A percentile compares a stretch with the other conserved stretches of the same genome.
phyloP scores from a whole-genome alignment of 768 basidiomycete genomes.

The Pilatotrama ljubarskyi region DNA sequence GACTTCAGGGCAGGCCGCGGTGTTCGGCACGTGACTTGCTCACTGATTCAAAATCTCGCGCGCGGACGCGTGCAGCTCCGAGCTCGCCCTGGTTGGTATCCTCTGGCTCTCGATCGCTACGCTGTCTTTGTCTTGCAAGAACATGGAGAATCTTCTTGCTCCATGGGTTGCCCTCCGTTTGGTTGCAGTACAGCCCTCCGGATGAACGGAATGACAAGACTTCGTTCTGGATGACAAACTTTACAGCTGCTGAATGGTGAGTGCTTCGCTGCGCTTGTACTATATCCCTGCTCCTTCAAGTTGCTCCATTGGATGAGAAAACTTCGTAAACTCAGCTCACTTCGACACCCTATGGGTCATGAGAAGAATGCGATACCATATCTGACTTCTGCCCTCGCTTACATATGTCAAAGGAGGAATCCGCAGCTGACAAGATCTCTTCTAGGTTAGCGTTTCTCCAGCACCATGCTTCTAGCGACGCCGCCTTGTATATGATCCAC shows the following conservation, averaged over 20 bases:
- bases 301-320: slow-evolving; percentile 29
- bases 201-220: too few species aligned
- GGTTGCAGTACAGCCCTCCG: too few species aligned
- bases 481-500: too few species aligned
- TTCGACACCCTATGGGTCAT: slow-evolving; percentile 52
- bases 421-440: not conserved
- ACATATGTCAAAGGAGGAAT: not conserved
- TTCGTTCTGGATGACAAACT: too few species aligned
- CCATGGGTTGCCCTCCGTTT: too few species aligned
- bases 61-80: not conserved
- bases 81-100: not conserved
- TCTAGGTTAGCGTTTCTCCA: not conserved
- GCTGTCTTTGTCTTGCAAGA: too few species aligned
- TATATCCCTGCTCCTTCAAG: not conserved
- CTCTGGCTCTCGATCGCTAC: not conserved
- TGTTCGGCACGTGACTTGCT: slow-evolving; percentile 4
- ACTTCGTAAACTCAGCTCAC: slow-evolving; percentile 61
- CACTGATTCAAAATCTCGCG: not conserved
- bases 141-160: too few species aligned
- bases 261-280: not conserved
- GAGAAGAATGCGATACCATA: slow-evolving; percentile 52
- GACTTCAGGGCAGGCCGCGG: slow-evolving; percentile 28
- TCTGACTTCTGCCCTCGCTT: slow-evolving; percentile 35
- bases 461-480: not conserved
- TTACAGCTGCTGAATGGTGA: slow-evolving; percentile 3